These are phyloP conservation scores for Coniochaeta sp. DNA, from an alignment of 2,329 filamentous ascomycete genomes.

Conservation along the genomic window DNA sequence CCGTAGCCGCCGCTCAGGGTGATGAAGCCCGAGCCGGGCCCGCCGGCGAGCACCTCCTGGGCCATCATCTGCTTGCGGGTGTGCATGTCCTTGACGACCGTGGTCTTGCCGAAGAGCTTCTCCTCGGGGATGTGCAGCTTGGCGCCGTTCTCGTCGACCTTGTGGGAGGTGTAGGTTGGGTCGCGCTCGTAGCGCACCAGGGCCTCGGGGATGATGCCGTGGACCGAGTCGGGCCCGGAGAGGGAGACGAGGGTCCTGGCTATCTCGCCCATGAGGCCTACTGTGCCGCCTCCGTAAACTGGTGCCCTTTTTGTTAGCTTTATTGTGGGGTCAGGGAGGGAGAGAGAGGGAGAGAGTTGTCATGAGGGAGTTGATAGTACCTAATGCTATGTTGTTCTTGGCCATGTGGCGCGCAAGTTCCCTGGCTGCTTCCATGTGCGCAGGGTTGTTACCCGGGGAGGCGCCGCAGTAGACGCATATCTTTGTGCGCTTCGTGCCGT, in stretches of 20 bases:
- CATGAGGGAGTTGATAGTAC: conserved; percentile 21
- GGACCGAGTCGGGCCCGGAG: conserved; percentile 71
- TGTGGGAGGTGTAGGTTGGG: conserved; percentile 39
- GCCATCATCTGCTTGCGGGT: conserved; percentile 94
- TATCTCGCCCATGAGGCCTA: conserved; percentile 92
- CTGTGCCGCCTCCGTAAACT: conserved; percentile 93
- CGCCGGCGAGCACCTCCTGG: conserved; percentile 72
- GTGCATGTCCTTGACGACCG: conserved; percentile 92
- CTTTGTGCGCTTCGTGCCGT: conserved; percentile 41
- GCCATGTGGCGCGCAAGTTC: conserved; percentile 68
- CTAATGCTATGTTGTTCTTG: conserved; percentile 68
- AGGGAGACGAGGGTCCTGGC: conserved; percentile 79
- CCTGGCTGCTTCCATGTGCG: conserved; percentile 71
- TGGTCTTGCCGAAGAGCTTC: conserved; percentile 69
- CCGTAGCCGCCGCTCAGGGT: conserved; percentile 86
- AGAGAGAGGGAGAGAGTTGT: too few relatives aligned
- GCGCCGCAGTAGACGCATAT: conserved; percentile 96
- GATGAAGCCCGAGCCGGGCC: conserved; percentile 80
- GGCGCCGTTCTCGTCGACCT: conserved; percentile 25
- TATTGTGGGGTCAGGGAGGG: not conserved
- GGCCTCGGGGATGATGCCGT: conserved; percentile 87
- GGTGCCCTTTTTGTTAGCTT: conserved; percentile 5
- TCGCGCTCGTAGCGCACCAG: conserved; percentile 73
- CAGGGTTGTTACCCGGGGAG: conserved; percentile 61
- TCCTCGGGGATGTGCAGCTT: conserved; percentile 53